A percentile compares a stretch with the other conserved stretches of the same genome.
These are phyloP conservation scores for Colletotrichum paranaense DNA, from an alignment of 2,329 filamentous ascomycete genomes.

Conservation along the genomic window DNA sequence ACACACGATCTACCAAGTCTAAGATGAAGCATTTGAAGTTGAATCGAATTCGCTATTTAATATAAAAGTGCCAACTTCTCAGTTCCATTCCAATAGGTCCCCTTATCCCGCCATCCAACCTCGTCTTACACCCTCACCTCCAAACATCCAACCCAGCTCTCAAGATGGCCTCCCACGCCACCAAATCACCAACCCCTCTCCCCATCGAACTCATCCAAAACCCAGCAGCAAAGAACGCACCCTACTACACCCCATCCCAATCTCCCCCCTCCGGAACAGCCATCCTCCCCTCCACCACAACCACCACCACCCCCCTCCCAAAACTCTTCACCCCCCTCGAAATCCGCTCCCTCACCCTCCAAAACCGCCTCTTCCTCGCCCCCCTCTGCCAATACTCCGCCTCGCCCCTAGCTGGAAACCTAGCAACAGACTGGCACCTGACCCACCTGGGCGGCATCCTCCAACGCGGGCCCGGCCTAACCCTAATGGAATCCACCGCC, in stretches of 20 bases:
- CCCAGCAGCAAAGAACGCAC: slow-evolving; percentile 46
- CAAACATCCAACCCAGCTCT: neutral
- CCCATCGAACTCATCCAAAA: slow-evolving; percentile 28
- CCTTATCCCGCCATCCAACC: neutral
- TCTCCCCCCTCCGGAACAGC: slow-evolving; percentile 56
- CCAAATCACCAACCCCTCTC: neutral
- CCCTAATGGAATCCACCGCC: slow-evolving; percentile 74
- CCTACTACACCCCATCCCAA: slow-evolving; percentile 62
- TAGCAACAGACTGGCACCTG: slow-evolving; percentile 78
- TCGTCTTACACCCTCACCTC: neutral
- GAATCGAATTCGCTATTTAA: neutral
- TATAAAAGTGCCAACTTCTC: neutral
- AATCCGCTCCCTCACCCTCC: slow-evolving; percentile 56
- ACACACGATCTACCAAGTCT: neutral
- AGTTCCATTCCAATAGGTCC: neutral
- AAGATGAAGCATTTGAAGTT: neutral
- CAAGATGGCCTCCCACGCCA: slow-evolving; percentile 6
- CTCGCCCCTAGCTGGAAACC: slow-evolving; percentile 57
- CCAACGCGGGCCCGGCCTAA: slow-evolving; percentile 72
- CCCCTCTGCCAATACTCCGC: slow-evolving; percentile 61
- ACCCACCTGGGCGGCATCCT: slow-evolving; percentile 80
- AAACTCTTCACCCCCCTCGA: slow-evolving; percentile 61
- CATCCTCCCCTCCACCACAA: slow-evolving; percentile 42
- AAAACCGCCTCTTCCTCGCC: slow-evolving; percentile 58
- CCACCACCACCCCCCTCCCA: slow-evolving; percentile 46